phyloP scores from a whole-genome alignment of 176 grass and related monocot species.

The Hordeum marinum region DNA sequence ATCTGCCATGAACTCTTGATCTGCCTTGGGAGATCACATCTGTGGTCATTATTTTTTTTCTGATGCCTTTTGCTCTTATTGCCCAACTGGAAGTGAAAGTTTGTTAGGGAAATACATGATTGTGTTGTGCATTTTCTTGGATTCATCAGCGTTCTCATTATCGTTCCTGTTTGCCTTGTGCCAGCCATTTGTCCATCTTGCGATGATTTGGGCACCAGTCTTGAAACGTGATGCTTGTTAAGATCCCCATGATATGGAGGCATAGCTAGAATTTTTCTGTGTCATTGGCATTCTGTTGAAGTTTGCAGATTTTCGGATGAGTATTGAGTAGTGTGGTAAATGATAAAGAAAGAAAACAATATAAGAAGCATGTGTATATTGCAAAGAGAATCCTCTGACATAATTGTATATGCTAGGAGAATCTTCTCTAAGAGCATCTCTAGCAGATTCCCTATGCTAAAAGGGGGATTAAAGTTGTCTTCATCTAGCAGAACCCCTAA shows the following conservation, averaged over 20 bases:
- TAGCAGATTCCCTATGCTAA: no score
- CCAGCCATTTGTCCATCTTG: background rate
- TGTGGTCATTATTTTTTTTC: background rate
- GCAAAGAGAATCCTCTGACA: background rate
- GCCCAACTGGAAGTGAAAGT: background rate
- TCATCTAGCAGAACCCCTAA: no score
- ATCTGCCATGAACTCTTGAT: background rate
- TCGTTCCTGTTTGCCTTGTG: background rate
- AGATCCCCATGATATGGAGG: background rate
- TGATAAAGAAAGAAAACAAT: slow-evolving; percentile 13
- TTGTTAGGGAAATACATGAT: background rate
- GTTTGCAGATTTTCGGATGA: background rate
- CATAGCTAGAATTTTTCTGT: background rate
- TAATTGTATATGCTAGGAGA: background rate
- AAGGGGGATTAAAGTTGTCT: no score
- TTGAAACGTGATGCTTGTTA: slow-evolving; percentile 1
- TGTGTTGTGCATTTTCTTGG: slow-evolving; percentile 18
- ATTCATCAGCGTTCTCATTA: slow-evolving; percentile 4
- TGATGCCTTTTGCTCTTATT: slow-evolving; percentile 3
- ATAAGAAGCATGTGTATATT: background rate
- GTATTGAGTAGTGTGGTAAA: background rate
- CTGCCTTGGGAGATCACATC: background rate
- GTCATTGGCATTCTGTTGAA: slow-evolving; percentile 9
- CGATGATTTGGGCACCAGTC: background rate
- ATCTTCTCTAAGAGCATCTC: background rate